Evolutionary conservation across 176 grass and related monocot species (phyloP).

Genomic region (Oryza glumipatula): DNA sequence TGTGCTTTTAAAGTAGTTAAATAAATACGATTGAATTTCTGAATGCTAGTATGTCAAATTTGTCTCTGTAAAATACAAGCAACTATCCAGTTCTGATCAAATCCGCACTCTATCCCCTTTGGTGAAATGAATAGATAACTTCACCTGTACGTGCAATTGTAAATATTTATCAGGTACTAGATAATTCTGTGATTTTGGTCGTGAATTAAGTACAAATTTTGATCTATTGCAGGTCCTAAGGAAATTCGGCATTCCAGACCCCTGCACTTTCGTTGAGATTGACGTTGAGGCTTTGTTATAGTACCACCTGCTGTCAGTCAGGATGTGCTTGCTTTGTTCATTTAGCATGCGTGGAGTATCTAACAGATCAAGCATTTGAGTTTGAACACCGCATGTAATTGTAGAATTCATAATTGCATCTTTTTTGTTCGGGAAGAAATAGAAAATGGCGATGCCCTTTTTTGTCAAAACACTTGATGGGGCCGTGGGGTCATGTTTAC

Average conservation of each 20-base stretch:
- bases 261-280: conserved; percentile 88
- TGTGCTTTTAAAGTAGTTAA: too few relatives aligned
- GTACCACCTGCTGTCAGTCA: background rate
- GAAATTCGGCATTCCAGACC: conserved; percentile 87
- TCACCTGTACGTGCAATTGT: background rate
- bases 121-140: background rate
- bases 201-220: background rate
- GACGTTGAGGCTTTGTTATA: conserved; percentile 78
- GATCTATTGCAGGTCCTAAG: conserved; percentile 66
- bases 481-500: background rate
- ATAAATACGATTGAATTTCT: background rate
- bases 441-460: background rate
- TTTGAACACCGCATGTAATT: background rate
- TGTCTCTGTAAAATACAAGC: conserved; percentile 2
- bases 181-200: background rate
- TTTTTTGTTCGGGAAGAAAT: background rate
- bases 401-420: background rate
- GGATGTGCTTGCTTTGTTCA: conserved; percentile 27
- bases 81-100: background rate
- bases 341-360: conserved; percentile 8
- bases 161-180: background rate
- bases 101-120: background rate
- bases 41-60: background rate
- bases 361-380: background rate
- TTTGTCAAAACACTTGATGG: background rate